Evolutionary conservation across 2,329 filamentous ascomycete species (phyloP).

Genomic region (Pseudogymnoascus sp.): DNA sequence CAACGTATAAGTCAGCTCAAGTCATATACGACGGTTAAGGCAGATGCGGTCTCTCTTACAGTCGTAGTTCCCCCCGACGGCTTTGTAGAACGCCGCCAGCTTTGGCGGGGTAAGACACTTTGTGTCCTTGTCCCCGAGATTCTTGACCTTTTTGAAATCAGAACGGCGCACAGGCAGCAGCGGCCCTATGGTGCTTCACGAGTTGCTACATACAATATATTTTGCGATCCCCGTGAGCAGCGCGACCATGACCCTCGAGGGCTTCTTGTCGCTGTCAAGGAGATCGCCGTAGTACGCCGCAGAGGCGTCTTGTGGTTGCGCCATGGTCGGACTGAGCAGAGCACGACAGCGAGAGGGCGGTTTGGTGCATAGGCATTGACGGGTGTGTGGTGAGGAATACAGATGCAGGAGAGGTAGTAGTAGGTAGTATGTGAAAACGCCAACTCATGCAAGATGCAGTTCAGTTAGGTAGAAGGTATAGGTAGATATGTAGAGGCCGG

Average conservation of each 20-base stretch:
- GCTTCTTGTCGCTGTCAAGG: conserved; percentile 58
- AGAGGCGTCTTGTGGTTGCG: conserved; percentile 15
- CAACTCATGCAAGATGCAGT: not conserved
- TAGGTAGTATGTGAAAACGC: not conserved
- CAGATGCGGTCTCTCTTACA: conserved; percentile 30
- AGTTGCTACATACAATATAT: conserved; percentile 52
- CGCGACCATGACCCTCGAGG: conserved; percentile 57
- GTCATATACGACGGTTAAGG: not conserved
- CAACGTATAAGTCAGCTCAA: not conserved
- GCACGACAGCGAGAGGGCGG: not conserved
- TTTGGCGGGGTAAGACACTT: conserved; percentile 54
- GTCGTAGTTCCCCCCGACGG: conserved; percentile 68
- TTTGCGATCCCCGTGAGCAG: conserved; percentile 59
- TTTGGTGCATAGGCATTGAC: not conserved
- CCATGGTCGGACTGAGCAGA: not conserved
- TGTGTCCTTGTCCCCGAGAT: conserved; percentile 49
- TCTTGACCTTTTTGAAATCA: conserved; percentile 37
- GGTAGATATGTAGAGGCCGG: not conserved
- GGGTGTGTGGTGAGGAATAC: not conserved
- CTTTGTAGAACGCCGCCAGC: conserved; percentile 67
- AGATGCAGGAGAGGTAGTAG: not conserved
- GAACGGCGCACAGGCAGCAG: not conserved
- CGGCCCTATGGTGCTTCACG: not conserved
- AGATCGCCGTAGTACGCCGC: conserved; percentile 51
- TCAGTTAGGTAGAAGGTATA: not conserved